Conservation (phyloP, 352 stramenopile genomes). For the Globisporangium mamillatum region DNA sequence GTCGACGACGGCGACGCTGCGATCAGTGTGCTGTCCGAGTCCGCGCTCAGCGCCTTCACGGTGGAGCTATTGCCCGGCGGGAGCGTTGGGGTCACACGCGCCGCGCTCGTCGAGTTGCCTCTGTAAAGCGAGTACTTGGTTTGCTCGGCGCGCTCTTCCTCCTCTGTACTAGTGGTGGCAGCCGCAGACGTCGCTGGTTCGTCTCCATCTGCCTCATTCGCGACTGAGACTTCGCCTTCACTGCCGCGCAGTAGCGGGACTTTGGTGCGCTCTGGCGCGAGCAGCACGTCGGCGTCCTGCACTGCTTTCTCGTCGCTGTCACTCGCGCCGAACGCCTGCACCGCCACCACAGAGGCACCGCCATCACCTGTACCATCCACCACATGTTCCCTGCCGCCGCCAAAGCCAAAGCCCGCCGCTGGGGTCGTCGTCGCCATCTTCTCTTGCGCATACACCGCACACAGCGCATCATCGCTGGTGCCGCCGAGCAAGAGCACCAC, state of each 20-base stretch:
- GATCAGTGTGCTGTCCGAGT: slow-evolving; percentile 3
- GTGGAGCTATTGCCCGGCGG: not conserved
- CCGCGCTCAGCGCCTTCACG: not conserved
- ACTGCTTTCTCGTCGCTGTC: not conserved
- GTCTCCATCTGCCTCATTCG: not conserved
- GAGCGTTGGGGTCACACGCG: slow-evolving; percentile 11
- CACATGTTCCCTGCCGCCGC: not conserved
- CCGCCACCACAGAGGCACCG: not conserved
- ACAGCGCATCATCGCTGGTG: not conserved
- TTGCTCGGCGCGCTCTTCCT: slow-evolving; percentile 11
- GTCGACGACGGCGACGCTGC: not conserved
- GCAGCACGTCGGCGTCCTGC: not conserved
- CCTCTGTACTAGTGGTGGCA: not conserved
- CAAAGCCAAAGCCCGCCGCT: not conserved
- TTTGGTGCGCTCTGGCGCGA: not conserved
- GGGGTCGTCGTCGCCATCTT: not conserved
- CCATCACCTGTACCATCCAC: not conserved
- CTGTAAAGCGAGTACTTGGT: slow-evolving; percentile 14
- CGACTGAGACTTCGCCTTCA: not conserved
- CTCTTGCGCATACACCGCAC: not conserved
- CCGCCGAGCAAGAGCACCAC: not conserved
- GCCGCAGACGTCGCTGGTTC: not conserved
- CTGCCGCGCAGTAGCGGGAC: not conserved
- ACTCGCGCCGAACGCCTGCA: slow-evolving; percentile 5
- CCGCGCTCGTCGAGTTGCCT: slow-evolving; percentile 8